These are phyloP conservation scores for Viridothelium virens DNA, from an alignment of 495 filamentous ascomycete genomes.

Conservation along the genomic window DNA sequence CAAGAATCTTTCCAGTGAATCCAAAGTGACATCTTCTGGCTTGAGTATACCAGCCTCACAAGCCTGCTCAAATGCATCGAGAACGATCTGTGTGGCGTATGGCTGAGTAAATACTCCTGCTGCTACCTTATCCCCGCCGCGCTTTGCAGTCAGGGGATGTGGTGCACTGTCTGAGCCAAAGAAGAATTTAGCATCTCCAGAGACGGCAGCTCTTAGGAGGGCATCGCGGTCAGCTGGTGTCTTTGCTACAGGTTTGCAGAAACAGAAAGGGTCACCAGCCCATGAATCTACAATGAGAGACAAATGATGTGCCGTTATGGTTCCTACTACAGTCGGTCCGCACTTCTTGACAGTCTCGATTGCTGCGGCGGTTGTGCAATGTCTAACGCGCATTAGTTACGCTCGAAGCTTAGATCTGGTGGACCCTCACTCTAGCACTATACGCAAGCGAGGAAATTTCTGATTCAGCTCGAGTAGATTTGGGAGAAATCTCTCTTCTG, in stretches of 20 bases:
- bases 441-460: constrained; percentile 70
- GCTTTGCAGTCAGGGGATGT: constrained; percentile 67
- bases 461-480: constrained; percentile 61
- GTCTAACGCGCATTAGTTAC: constrained; percentile 25
- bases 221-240: constrained; percentile 66
- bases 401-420: no score
- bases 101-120: constrained; percentile 89
- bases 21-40: constrained; percentile 60
- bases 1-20: constrained; percentile 66
- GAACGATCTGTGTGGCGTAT: constrained; percentile 66
- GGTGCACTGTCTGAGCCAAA: constrained; percentile 69
- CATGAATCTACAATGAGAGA: constrained; percentile 70
- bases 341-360: constrained; percentile 67
- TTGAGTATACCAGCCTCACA: constrained; percentile 56
- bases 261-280: constrained; percentile 67
- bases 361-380: constrained; percentile 79
- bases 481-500: constrained; percentile 75
- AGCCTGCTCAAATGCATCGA: constrained; percentile 66
- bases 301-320: constrained; percentile 73
- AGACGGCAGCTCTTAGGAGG: constrained; percentile 59
- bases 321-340: constrained; percentile 66
- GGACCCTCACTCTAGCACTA: constrained; percentile 50
- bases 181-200: constrained; percentile 74
- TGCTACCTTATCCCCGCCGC: constrained; percentile 52
- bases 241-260: constrained; percentile 64